Percentiles rank a stretch among this genome's conserved stretches.
Conservation (phyloP, 805 yeast species). For the Sugiyamaella marilandica region DNA sequence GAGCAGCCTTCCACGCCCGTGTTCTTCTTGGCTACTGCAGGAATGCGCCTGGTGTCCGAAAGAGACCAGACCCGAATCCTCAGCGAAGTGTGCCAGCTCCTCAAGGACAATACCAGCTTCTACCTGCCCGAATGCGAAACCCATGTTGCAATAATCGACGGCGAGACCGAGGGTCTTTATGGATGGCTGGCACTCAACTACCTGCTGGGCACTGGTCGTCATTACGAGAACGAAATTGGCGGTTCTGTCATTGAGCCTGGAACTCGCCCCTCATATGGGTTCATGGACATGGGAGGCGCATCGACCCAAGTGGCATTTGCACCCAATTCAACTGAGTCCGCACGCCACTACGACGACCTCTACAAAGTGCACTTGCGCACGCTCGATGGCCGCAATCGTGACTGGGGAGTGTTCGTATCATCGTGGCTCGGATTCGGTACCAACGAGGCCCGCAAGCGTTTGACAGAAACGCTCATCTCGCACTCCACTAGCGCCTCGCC, state of each 20-base stretch:
- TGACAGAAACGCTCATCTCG: conserved; percentile 34
- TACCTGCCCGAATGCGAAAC: conserved; percentile 52
- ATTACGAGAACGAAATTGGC: conserved; percentile 20
- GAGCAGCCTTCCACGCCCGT: conserved; percentile 70
- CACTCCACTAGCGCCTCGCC: conserved; percentile 8
- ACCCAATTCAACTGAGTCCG: conserved; percentile 59
- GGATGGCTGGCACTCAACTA: conserved; percentile 96
- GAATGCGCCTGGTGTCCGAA: conserved; percentile 75
- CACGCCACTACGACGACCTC: conserved; percentile 67
- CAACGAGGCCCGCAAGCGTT: conserved; percentile 80
- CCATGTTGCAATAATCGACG: conserved; percentile 84
- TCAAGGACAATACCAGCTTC: conserved; percentile 55
- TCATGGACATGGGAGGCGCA: conserved; percentile 99
- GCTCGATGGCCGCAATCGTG: conserved; percentile 62
- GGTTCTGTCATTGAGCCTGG: conserved; percentile 29
- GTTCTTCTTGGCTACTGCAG: conserved; percentile 93
- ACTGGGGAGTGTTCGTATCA: conserved; percentile 85
- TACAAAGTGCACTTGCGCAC: conserved; percentile 60
- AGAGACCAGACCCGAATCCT: conserved; percentile 51
- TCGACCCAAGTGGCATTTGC: conserved; percentile 94
- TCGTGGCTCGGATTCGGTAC: conserved; percentile 99
- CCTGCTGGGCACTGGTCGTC: conserved; percentile 55
- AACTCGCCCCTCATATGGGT: conserved; percentile 63
- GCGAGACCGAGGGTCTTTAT: conserved; percentile 88
- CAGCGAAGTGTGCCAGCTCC: conserved; percentile 51